These are phyloP conservation scores for Fragaria nilgerrensis DNA, from an alignment of 306 rosid species.

Conservation along the genomic window DNA sequence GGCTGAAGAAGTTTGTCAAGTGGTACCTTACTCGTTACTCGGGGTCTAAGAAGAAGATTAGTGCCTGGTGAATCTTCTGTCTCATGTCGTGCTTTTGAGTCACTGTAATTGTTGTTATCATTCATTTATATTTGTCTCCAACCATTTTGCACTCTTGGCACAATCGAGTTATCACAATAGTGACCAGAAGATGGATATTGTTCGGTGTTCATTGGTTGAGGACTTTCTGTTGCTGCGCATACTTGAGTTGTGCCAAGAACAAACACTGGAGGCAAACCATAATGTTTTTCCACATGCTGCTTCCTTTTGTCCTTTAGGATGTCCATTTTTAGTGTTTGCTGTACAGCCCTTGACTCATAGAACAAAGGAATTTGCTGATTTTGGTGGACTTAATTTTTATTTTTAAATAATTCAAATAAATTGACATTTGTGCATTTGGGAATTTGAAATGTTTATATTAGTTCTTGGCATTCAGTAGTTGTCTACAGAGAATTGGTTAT, in stretches of 20 bases:
- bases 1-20: constrained; percentile 72
- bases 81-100: constrained; percentile 14
- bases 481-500: not conserved
- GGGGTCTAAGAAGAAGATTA: constrained; percentile 43
- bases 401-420: constrained; percentile 22
- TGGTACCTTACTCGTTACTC: constrained; percentile 67
- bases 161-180: constrained; percentile 10
- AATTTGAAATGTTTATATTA: not conserved
- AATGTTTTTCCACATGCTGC: constrained; percentile 28
- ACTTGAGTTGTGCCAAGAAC: constrained; percentile 25
- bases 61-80: constrained; percentile 50
- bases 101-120: constrained; percentile 11
- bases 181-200: constrained; percentile 19
- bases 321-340: constrained; percentile 44
- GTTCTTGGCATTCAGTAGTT: not conserved
- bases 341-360: constrained; percentile 62
- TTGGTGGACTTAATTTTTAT: constrained; percentile 31
- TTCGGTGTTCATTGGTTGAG: constrained; percentile 21
- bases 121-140: constrained; percentile 12
- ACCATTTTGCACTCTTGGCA: constrained; percentile 18
- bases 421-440: constrained; percentile 1
- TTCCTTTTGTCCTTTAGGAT: constrained; percentile 35
- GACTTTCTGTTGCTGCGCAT: constrained; percentile 30
- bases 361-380: constrained; percentile 38
- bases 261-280: constrained; percentile 28